Evolutionary conservation across 306 rosid species (phyloP), one percentile per base, ranked within the genome.

Genomic region (Medicago lupulina): DNA sequence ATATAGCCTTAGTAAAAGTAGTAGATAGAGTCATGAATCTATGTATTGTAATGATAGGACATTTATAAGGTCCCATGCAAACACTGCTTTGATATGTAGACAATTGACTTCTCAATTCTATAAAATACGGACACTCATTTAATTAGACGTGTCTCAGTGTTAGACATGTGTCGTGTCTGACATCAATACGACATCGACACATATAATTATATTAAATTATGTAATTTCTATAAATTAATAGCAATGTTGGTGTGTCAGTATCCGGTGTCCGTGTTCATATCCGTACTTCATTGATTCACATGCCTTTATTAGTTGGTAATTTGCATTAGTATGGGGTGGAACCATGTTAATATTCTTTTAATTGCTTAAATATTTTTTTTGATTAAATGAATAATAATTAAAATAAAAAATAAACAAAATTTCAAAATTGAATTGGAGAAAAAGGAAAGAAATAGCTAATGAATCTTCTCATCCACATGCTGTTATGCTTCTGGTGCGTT

Each of bases 401-500:
- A n/a, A n/a, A n/a, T n/a, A n/a, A n/a, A n/a, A n/a, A n/a, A n/a
- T n/a, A n/a, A n/a, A n/a, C n/a, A 44, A 7, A 51, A 34, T 15
- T 28, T 31, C 43, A 78, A 68, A 40, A 53, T 69, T 79, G 19
- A 67, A 39, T 7, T 23, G 15, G 65, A 10, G 1, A 31, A 51
- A 11, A 41, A 19, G 9, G 11, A 58, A 34, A 70, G 6, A 23
- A 39, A 61, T 66, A 59, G 64, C 19, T 73, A 71, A 80, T 74
- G 82, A 87, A 88, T 85, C 88, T 84, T 84, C 86, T 80, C 83
- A 70, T 78, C 62, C 95, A 93, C 90, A 85, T 89, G 97, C 78
- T 66, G 73, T 80, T 83, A 63, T 80, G 90, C 86, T 84, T 85
- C 83, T 84, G 92, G 87, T 80, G 79, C 70, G 70, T 80, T 91